Percentiles rank a stretch among this genome's conserved stretches.
These are phyloP conservation scores for Rhexocercosporidium sp. DNA, from an alignment of 2,329 filamentous ascomycete species.

Conservation along the genomic window DNA sequence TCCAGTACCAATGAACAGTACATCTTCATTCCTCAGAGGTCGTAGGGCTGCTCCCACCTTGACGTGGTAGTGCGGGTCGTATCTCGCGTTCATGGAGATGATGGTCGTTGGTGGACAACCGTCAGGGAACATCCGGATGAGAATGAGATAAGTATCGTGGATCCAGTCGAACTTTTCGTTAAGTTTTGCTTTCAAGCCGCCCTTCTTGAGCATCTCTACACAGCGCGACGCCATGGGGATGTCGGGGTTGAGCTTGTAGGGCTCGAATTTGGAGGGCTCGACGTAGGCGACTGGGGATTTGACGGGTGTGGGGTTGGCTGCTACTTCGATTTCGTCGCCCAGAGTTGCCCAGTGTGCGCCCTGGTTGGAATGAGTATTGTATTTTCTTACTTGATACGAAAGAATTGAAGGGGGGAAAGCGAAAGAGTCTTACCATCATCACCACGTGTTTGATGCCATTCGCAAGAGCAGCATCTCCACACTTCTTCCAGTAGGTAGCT, in stretches of 20 bases:
- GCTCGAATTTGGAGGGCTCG: slow-evolving; percentile 65
- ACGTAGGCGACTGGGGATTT: slow-evolving; percentile 72
- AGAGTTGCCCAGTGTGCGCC: slow-evolving; percentile 70
- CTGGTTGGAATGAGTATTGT: slow-evolving; percentile 39
- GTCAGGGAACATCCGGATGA: slow-evolving; percentile 71
- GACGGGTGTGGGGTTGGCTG: slow-evolving; percentile 61
- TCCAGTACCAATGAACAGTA: slow-evolving; percentile 62
- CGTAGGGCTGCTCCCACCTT: slow-evolving; percentile 62
- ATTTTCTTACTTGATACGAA: not conserved
- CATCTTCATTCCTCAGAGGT: slow-evolving; percentile 57
- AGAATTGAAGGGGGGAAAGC: not conserved
- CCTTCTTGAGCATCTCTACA: slow-evolving; percentile 53
- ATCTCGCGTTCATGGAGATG: slow-evolving; percentile 58
- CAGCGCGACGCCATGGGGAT: slow-evolving; percentile 56
- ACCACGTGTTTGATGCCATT: slow-evolving; percentile 65
- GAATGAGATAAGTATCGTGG: slow-evolving; percentile 71
- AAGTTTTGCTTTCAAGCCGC: slow-evolving; percentile 58
- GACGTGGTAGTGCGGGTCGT: slow-evolving; percentile 61
- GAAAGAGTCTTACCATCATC: slow-evolving; percentile 60
- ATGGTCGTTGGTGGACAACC: slow-evolving; percentile 70
- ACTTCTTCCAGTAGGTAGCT: slow-evolving; percentile 69
- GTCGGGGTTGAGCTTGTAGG: slow-evolving; percentile 67
- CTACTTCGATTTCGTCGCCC: slow-evolving; percentile 61
- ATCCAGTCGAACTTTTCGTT: slow-evolving; percentile 72
- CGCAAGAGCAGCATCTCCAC: slow-evolving; percentile 65